A percentile compares a stretch with the other conserved stretches of the same genome.
These are phyloP conservation scores for Selaginella moellendorffii DNA, from an alignment of 75 land plant species.

Conservation along the genomic window DNA sequence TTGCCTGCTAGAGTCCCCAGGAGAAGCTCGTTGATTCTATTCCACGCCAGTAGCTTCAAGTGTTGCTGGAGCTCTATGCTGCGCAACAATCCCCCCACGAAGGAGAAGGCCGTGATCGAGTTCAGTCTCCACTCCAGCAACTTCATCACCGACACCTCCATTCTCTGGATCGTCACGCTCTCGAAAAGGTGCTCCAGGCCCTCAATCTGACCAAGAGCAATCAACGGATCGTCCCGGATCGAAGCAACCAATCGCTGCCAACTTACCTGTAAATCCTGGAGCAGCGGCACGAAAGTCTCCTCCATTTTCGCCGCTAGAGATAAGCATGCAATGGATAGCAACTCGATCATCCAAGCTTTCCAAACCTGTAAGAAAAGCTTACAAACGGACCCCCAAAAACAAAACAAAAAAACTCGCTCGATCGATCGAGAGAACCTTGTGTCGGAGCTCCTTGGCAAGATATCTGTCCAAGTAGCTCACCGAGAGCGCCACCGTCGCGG, in stretches of 20 bases:
- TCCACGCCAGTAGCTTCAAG: not conserved
- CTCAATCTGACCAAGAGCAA: not conserved
- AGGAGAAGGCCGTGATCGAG: slow-evolving; percentile 8
- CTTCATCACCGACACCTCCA: slow-evolving; percentile 3
- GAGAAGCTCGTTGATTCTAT: slow-evolving; percentile 5
- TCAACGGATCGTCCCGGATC: not conserved
- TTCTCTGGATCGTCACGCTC: slow-evolving; percentile 4
- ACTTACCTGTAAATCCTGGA: not conserved
- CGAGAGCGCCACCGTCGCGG: not conserved
- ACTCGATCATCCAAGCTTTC: slow-evolving; percentile 18
- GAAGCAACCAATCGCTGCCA: not conserved
- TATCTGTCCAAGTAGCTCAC: slow-evolving; percentile 3
- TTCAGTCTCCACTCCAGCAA: not conserved
- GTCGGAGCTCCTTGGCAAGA: not conserved
- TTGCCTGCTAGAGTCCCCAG: slow-evolving; percentile 9
- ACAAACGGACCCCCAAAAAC: not conserved
- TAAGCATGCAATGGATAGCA: not conserved
- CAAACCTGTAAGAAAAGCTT: slow-evolving; percentile 16
- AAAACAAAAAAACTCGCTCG: not conserved
- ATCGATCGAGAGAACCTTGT: not conserved
- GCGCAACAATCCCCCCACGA: not conserved
- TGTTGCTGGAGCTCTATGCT: not conserved
- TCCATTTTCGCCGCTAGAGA: slow-evolving; percentile 5
- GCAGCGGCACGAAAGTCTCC: slow-evolving; percentile 1
- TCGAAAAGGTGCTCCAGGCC: slow-evolving; percentile 1